phyloP scores from a whole-genome alignment of 2,329 filamentous ascomycete species.

The Aspergillus sp. region DNA sequence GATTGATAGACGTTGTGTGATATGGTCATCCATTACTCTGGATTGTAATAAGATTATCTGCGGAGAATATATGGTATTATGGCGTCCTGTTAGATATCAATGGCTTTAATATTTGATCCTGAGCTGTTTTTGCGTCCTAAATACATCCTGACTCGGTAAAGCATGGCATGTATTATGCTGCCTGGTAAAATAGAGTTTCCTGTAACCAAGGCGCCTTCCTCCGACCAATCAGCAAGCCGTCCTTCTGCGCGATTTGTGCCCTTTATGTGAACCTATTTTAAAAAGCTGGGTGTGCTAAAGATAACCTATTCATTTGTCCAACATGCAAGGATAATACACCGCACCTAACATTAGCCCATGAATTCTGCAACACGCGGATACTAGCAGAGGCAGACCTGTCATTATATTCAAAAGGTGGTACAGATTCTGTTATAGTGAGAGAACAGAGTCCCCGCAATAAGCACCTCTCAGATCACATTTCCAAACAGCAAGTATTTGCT shows the following conservation, averaged over 20 bases:
- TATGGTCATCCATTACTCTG: not conserved
- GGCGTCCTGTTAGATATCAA: not conserved
- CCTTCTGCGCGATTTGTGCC: slow-evolving; percentile 1
- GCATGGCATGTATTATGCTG: not conserved
- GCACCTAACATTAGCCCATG: not conserved
- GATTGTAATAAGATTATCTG: not conserved
- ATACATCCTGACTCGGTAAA: not conserved
- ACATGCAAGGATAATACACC: not conserved
- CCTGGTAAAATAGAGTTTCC: not conserved
- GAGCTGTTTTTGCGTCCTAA: not conserved
- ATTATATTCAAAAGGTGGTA: not conserved
- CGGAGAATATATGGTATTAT: not conserved
- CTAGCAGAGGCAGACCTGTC: not conserved
- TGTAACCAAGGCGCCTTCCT: not conserved
- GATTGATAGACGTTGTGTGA: not conserved
- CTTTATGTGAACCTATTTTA: not conserved
- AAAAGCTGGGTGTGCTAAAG: not conserved
- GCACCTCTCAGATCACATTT: not conserved
- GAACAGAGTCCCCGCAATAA: not conserved
- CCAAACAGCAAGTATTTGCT: too few species aligned
- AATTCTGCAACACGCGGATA: not conserved
- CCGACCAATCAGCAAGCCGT: not conserved
- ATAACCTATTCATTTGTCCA: not conserved
- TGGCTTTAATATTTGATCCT: slow-evolving; percentile 1
- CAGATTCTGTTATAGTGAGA: not conserved